Conservation (phyloP, 495 filamentous ascomycete species). For the Lepraria neglecta region DNA sequence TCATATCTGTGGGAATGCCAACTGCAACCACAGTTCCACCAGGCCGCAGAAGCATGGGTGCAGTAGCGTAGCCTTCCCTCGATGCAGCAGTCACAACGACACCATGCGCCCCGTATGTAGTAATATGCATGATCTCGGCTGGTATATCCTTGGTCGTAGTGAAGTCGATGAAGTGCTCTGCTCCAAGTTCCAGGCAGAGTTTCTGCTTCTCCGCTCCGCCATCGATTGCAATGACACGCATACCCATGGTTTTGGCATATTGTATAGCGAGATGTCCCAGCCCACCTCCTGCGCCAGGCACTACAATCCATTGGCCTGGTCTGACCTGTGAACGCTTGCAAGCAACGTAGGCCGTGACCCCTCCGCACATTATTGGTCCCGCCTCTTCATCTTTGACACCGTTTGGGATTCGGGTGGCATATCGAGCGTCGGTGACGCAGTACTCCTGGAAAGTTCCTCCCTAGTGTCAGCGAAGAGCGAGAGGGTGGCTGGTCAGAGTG, state of each 20-base stretch:
- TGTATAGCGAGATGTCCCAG: slow-evolving; percentile 59
- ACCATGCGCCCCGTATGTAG: slow-evolving; percentile 7
- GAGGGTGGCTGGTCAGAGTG: no score
- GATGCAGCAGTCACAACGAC: background rate
- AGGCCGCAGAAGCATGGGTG: slow-evolving; percentile 1
- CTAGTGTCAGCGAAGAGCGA: background rate
- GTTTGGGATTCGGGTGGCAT: slow-evolving; percentile 40
- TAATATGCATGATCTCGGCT: background rate
- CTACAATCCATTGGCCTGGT: slow-evolving; percentile 47
- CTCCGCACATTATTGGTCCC: slow-evolving; percentile 50
- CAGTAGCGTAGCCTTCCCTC: slow-evolving; percentile 1
- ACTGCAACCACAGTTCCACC: slow-evolving; percentile 10
- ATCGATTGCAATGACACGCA: background rate
- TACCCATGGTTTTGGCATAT: slow-evolving; percentile 37
- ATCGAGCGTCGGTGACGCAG: slow-evolving; percentile 9
- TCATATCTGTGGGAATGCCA: slow-evolving; percentile 1
- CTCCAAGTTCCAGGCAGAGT: background rate
- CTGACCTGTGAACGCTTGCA: slow-evolving; percentile 38
- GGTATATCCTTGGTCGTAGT: background rate
- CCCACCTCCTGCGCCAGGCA: slow-evolving; percentile 53
- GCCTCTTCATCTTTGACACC: slow-evolving; percentile 42
- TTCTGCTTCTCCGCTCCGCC: background rate
- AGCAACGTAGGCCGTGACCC: slow-evolving; percentile 47
- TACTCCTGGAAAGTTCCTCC: slow-evolving; percentile 9
- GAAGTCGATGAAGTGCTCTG: slow-evolving; percentile 8